These are phyloP conservation scores for Pharnaceum exiguum DNA, from an alignment of 148 eudicot genomes.

Conservation along the genomic window DNA sequence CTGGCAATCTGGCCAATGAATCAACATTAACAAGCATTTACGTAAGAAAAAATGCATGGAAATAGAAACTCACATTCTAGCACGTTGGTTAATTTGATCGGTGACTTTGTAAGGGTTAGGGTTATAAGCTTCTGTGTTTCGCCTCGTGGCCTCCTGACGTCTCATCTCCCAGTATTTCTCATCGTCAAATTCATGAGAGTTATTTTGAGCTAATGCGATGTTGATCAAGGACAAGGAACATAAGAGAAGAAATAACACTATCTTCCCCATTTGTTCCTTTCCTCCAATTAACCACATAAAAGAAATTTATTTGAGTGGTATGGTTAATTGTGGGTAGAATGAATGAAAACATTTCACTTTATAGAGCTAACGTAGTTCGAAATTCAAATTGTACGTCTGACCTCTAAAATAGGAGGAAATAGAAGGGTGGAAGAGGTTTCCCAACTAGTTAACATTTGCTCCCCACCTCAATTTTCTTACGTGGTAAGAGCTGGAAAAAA, in stretches of 20 bases:
- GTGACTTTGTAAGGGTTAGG: slow-evolving; percentile 39
- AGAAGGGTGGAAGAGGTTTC: too few relatives aligned
- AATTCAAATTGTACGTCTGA: not conserved
- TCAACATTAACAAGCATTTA: not conserved
- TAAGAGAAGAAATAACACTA: slow-evolving; percentile 8
- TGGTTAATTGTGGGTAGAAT: slow-evolving; percentile 5
- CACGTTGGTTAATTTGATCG: slow-evolving; percentile 33
- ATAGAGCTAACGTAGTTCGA: not conserved
- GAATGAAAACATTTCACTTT: not conserved
- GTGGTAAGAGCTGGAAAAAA: too few relatives aligned
- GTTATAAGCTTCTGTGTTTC: slow-evolving; percentile 24
- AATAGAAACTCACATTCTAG: slow-evolving; percentile 33
- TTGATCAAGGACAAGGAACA: not conserved
- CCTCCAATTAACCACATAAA: slow-evolving; percentile 11
- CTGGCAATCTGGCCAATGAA: not conserved
- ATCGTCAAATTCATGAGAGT: slow-evolving; percentile 18
- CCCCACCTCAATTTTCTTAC: too few relatives aligned
- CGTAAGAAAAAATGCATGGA: not conserved
- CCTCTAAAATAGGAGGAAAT: not conserved
- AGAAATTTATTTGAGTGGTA: not conserved
- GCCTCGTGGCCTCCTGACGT: slow-evolving; percentile 30
- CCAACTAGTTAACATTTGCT: too few relatives aligned
- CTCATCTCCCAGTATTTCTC: slow-evolving; percentile 39
- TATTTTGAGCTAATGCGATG: slow-evolving; percentile 8
- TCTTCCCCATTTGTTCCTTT: slow-evolving; percentile 15